Percentiles rank a stretch among this genome's conserved stretches.
phyloP scores from a whole-genome alignment of 2,329 filamentous ascomycete genomes.

The Hypomyces perniciosus region DNA sequence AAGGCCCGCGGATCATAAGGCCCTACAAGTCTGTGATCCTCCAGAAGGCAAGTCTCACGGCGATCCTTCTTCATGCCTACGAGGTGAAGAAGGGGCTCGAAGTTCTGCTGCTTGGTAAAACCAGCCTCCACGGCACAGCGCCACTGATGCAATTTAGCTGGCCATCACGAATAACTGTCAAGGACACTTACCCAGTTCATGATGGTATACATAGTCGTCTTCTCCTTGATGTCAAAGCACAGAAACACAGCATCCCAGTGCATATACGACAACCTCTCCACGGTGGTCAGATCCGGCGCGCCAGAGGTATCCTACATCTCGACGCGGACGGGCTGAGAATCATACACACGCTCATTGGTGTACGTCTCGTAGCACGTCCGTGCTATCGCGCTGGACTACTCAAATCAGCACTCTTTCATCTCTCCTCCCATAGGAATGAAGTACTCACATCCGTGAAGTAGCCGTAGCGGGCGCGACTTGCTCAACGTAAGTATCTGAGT shows the following conservation, averaged over 20 bases:
- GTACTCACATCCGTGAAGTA: conserved; percentile 32
- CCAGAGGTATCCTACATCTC: conserved; percentile 38
- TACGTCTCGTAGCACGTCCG: conserved; percentile 33
- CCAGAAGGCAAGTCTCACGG: conserved; percentile 11
- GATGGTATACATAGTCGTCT: conserved; percentile 28
- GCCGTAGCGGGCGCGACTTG: conserved; percentile 33
- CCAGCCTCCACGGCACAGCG: conserved; percentile 22
- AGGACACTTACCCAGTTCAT: conserved; percentile 28
- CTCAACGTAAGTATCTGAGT: background rate
- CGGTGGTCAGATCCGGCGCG: conserved; percentile 30
- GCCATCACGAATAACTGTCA: background rate
- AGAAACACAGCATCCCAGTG: conserved; percentile 33
- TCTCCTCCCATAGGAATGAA: background rate
- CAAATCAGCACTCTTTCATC: background rate
- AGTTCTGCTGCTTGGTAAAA: conserved; percentile 18
- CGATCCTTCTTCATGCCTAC: conserved; percentile 32
- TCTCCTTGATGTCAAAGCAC: conserved; percentile 34
- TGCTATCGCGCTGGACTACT: conserved; percentile 26
- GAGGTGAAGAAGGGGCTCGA: conserved; percentile 25
- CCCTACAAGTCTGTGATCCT: conserved; percentile 10
- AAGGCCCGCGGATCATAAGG: background rate
- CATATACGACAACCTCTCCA: conserved; percentile 30
- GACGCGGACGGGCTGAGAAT: conserved; percentile 22
- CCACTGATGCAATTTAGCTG: conserved; percentile 22
- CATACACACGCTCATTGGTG: conserved; percentile 20